Evolutionary conservation across 139 green algal species (phyloP).

Genomic region (Closterium sp.): DNA sequence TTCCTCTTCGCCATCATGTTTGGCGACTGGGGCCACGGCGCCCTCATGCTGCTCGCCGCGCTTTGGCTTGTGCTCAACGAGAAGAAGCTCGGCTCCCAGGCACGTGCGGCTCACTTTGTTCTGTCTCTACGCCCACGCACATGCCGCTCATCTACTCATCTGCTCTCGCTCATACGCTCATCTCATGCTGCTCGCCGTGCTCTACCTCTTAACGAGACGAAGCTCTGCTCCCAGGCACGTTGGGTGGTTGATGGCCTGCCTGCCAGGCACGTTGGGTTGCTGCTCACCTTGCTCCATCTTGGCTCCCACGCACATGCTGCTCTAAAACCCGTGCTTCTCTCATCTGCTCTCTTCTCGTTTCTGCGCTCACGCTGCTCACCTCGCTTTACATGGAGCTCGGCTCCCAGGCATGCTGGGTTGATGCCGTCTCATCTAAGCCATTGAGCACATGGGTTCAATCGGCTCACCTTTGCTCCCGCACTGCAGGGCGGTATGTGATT

Average conservation of each 20-base stretch:
- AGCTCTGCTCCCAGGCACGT: not conserved
- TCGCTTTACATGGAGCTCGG: slow-evolving; percentile 74
- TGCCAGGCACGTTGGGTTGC: no score
- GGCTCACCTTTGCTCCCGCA: no score
- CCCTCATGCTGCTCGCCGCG: slow-evolving; percentile 81
- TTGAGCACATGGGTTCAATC: no score
- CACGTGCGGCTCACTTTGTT: not conserved
- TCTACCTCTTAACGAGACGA: not conserved
- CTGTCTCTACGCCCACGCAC: not conserved
- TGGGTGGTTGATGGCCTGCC: not conserved
- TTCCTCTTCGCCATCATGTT: slow-evolving; percentile 99
- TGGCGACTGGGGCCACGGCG: slow-evolving; percentile 91
- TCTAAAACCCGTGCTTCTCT: no score
- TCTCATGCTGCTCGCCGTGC: not conserved
- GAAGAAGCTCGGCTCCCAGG: slow-evolving; percentile 62
- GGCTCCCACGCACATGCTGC: no score
- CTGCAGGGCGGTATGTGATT: no score
- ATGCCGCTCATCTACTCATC: no score
- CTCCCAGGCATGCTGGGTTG: slow-evolving; percentile 72
- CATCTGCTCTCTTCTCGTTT: no score
- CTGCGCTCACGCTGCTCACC: slow-evolving; percentile 79
- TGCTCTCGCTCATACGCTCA: not conserved
- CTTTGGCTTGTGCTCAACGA: slow-evolving; percentile 80
- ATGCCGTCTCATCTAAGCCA: not conserved
- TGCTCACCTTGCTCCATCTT: no score